Evolutionary conservation across 2,329 filamentous ascomycete species (phyloP).

Genomic region (Penicillium vulpinum): DNA sequence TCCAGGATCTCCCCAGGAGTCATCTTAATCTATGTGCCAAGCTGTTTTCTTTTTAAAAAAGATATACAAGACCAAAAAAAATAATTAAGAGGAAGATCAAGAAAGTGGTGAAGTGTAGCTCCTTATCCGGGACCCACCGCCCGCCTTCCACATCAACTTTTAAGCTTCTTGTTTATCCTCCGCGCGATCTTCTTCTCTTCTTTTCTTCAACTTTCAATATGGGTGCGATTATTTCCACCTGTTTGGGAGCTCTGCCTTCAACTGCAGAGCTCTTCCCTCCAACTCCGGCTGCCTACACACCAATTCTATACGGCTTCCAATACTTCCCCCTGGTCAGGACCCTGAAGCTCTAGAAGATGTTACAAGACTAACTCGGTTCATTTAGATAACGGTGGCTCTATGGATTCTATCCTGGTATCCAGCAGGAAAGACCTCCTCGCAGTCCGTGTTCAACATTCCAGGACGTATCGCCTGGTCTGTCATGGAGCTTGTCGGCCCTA

Average conservation of each 20-base stretch:
- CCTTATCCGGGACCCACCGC: conserved; percentile 2
- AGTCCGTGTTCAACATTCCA: conserved; percentile 76
- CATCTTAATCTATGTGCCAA: background rate
- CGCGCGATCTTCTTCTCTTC: background rate
- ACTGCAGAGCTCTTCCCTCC: conserved; percentile 38
- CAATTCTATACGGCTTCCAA: conserved; percentile 41
- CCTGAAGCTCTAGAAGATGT: background rate
- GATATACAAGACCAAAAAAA: background rate
- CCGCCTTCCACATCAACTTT: conserved; percentile 9
- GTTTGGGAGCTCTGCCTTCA: conserved; percentile 27
- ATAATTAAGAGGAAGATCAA: background rate
- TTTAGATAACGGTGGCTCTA: conserved; percentile 70
- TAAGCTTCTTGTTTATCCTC: conserved; percentile 1
- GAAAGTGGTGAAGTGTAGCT: background rate
- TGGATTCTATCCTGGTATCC: conserved; percentile 80
- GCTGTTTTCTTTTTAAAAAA: background rate
- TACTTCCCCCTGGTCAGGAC: conserved; percentile 45
- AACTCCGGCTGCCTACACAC: conserved; percentile 41
- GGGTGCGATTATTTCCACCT: conserved; percentile 26
- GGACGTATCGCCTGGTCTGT: conserved; percentile 83
- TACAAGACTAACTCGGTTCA: conserved; percentile 15
- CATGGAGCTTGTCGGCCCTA: conserved; percentile 80
- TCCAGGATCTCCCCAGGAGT: background rate
- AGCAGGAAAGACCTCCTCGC: conserved; percentile 84
- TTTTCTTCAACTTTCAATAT: conserved; percentile 14